These are phyloP conservation scores for Phlebiopsis flavidoalba DNA, from an alignment of 768 basidiomycete genomes.

Conservation along the genomic window DNA sequence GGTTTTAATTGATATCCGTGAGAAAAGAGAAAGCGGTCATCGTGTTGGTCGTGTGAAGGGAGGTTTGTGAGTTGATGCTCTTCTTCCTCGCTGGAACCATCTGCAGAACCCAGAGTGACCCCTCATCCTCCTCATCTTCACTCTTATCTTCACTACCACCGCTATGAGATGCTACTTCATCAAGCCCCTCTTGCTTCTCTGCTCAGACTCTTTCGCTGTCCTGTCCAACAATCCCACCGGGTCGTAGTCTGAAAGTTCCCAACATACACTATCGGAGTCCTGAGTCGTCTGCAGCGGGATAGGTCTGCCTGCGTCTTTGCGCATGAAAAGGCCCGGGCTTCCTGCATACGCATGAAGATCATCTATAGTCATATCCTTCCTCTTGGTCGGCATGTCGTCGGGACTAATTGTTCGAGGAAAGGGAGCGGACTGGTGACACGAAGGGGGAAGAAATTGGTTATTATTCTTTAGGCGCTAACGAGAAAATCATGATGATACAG, in stretches of 20 bases:
- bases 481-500: not conserved
- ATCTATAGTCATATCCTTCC: constrained; percentile 26
- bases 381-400: constrained; percentile 26
- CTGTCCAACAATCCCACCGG: not conserved
- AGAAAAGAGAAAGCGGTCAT: constrained; percentile 16
- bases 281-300: constrained; percentile 5
- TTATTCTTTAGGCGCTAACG: not conserved
- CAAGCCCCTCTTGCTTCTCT: not conserved
- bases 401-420: not conserved
- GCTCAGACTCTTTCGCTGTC: too few relatives aligned
- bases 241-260: too few relatives aligned
- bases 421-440: not conserved
- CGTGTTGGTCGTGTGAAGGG: constrained; percentile 1
- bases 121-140: constrained; percentile 14
- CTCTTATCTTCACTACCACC: constrained; percentile 3
- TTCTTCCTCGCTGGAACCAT: constrained; percentile 6
- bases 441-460: not conserved
- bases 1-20: constrained; percentile 20
- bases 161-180: not conserved
- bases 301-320: constrained; percentile 11
- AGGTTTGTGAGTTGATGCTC: not conserved
- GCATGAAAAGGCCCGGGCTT: constrained; percentile 21
- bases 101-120: constrained; percentile 5
- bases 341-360: constrained; percentile 33
- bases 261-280: too few relatives aligned